Percentiles rank a stretch among this genome's conserved stretches.
These are phyloP conservation scores for Neonectria coccinea DNA, from an alignment of 2,329 filamentous ascomycete species.

Conservation along the genomic window DNA sequence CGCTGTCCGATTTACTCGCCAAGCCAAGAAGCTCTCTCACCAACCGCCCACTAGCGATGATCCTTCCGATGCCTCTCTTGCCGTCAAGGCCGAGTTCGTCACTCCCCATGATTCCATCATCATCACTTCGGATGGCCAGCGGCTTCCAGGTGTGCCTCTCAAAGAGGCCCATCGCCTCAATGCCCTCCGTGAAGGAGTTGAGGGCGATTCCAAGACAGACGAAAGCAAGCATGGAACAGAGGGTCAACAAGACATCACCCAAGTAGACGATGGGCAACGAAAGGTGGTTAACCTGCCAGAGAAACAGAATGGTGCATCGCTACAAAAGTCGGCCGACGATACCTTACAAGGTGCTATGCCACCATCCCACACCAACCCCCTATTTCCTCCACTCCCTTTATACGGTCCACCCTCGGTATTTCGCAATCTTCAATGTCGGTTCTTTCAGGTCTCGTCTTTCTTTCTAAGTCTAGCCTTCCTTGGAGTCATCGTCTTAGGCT, in stretches of 20 bases:
- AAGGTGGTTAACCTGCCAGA: conserved; percentile 44
- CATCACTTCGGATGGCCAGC: conserved; percentile 72
- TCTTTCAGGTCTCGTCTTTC: conserved; percentile 76
- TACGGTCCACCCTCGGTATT: conserved; percentile 80
- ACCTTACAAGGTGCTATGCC: conserved; percentile 65
- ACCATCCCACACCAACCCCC: conserved; percentile 77
- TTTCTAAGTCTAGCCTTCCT: conserved; percentile 84
- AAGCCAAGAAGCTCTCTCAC: conserved; percentile 69
- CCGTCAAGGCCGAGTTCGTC: conserved; percentile 72
- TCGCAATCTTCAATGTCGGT: conserved; percentile 73
- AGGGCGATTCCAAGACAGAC: conserved; percentile 45
- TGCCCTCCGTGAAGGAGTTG: conserved; percentile 64
- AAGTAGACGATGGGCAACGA: conserved; percentile 40
- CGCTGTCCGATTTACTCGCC: conserved; percentile 69
- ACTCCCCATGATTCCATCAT: conserved; percentile 80
- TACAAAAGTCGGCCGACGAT: conserved; percentile 59
- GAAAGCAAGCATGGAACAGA: conserved; percentile 44
- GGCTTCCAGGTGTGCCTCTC: conserved; percentile 76
- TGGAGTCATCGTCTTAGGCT: conserved; percentile 78
- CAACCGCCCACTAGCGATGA: conserved; percentile 47
- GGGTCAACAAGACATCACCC: conserved; percentile 47
- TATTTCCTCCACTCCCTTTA: conserved; percentile 86
- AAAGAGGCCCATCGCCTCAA: conserved; percentile 79
- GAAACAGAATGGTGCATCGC: conserved; percentile 49
- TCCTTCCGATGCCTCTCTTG: conserved; percentile 56